phyloP scores from a whole-genome alignment of 2,329 filamentous ascomycete species.

The Aspergillus arachidicola region DNA sequence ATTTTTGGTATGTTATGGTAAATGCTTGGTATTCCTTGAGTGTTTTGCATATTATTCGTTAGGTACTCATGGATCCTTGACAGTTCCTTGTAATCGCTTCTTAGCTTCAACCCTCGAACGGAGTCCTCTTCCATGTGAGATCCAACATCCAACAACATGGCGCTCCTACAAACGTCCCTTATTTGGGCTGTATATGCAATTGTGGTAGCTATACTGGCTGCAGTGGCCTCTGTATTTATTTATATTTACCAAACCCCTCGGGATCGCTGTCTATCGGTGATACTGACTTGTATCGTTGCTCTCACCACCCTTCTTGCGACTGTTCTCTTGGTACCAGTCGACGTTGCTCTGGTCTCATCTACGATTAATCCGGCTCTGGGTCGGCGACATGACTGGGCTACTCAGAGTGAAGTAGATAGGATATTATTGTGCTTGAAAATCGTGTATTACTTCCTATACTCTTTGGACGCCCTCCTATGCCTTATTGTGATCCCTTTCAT shows the following conservation, averaged over 20 bases:
- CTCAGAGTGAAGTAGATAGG: slow-evolving; percentile 72
- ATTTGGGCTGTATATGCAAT: slow-evolving; percentile 95
- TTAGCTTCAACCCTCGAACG: neutral
- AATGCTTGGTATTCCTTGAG: neutral
- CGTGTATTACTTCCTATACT: slow-evolving; percentile 92
- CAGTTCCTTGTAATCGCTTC: neutral
- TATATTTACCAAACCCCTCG: slow-evolving; percentile 88
- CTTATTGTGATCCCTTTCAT: slow-evolving; percentile 89
- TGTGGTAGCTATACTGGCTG: slow-evolving; percentile 74
- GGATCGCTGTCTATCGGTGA: slow-evolving; percentile 82
- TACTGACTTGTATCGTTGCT: slow-evolving; percentile 81
- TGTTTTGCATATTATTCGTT: neutral
- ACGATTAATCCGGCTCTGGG: slow-evolving; percentile 76
- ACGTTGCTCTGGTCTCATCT: slow-evolving; percentile 90
- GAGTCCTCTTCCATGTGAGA: slow-evolving; percentile 18
- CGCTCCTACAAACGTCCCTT: slow-evolving; percentile 79
- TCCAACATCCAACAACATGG: slow-evolving; percentile 48
- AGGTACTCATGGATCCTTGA: neutral
- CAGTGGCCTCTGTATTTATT: slow-evolving; percentile 80
- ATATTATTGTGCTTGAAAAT: slow-evolving; percentile 81
- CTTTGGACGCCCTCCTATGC: slow-evolving; percentile 85
- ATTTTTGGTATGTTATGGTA: neutral
- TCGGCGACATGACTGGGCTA: slow-evolving; percentile 92
- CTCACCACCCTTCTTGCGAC: slow-evolving; percentile 87
- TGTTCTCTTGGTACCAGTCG: slow-evolving; percentile 87